Evolutionary conservation across 768 basidiomycete genomes (phyloP), one percentile per base, ranked within the genome.

Genomic region (Clitopilus hobsonii): DNA sequence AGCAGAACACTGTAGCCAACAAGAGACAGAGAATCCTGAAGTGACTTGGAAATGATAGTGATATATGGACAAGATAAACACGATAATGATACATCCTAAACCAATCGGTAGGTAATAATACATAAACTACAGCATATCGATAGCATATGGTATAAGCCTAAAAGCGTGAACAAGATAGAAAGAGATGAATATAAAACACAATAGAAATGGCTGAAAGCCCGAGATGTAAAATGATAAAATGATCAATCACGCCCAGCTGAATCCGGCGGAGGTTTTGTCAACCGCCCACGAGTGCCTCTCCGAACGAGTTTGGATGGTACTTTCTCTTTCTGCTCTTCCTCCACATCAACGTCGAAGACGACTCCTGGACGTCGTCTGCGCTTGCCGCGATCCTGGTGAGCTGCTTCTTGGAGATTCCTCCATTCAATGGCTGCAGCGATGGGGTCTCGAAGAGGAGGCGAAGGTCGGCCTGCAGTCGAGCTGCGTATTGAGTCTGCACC

Each of bases 71-170:
- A 45, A 45, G 41, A 45, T 45, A 45, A 20, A 20, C 3, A 23
- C 41, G 22, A 45, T 45, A 45, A 45, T 45, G 41, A 45, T 45
- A 45, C 41, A 45, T 4, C 41, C 41, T 45, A 45, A 16, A 8
- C n/a, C 16, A 18, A 5, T 18, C 6, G 22, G 41, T 45, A 45
- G 41, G 41, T 45, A 45, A 4, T 5, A 20, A 45, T 45, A 45
- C 41, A 45, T 45, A 45, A 45, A 45, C 16, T 45, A 45, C 41
- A 45, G 18, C 41, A 45, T 45, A 45, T 45, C 41, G 41, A 45
- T 45, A 45, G 41, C 41, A 23, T 45, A 45, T 10, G 41, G 22
- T 45, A 45, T 45, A 18, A 45, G 22, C n/a, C 41, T 45, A 45
- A n/a, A n/a, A n/a, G 41, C n/a, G 32, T 36, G n/a, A 36, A 36